Conservation (phyloP, 2,329 filamentous ascomycete genomes). For the Lachnum nothofagi region DNA sequence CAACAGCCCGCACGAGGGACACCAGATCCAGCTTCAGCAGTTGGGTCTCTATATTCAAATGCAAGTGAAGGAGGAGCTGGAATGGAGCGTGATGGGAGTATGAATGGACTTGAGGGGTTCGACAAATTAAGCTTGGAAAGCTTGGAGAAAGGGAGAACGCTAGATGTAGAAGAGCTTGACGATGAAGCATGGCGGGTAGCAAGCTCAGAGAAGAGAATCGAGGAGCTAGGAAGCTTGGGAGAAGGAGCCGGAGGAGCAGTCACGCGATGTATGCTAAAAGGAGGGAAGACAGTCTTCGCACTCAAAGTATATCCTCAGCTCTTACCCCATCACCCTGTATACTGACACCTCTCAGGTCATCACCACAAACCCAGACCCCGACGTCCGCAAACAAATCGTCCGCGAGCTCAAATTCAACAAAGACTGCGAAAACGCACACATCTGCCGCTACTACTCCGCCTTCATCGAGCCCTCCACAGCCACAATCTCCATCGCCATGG, state of each 20-base stretch:
- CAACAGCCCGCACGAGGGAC: conserved; percentile 60
- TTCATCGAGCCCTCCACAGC: conserved; percentile 95
- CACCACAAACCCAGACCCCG: conserved; percentile 94
- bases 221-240: conserved; percentile 82
- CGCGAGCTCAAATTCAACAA: conserved; percentile 97
- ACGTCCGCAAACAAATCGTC: conserved; percentile 97
- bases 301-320: conserved; percentile 66
- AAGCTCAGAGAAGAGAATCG: conserved; percentile 79
- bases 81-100: conserved; percentile 79
- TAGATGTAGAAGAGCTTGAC: conserved; percentile 91
- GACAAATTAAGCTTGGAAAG: conserved; percentile 66
- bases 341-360: conserved; percentile 64
- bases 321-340: conserved; percentile 2
- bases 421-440: conserved; percentile 90
- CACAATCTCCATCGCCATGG: conserved; percentile 98
- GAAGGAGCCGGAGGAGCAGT: conserved; percentile 96
- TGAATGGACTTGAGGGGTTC: conserved; percentile 70
- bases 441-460: conserved; percentile 94
- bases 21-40: conserved; percentile 82
- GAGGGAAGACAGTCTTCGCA: conserved; percentile 90
- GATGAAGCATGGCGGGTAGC: conserved; percentile 94
- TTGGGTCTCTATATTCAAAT: conserved; percentile 78
- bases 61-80: conserved; percentile 66
- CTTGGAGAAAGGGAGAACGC: conserved; percentile 72
- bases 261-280: conserved; percentile 81